These are phyloP conservation scores for Phaeosphaeria sp. DNA, from an alignment of 2,329 filamentous ascomycete species.

Conservation along the genomic window DNA sequence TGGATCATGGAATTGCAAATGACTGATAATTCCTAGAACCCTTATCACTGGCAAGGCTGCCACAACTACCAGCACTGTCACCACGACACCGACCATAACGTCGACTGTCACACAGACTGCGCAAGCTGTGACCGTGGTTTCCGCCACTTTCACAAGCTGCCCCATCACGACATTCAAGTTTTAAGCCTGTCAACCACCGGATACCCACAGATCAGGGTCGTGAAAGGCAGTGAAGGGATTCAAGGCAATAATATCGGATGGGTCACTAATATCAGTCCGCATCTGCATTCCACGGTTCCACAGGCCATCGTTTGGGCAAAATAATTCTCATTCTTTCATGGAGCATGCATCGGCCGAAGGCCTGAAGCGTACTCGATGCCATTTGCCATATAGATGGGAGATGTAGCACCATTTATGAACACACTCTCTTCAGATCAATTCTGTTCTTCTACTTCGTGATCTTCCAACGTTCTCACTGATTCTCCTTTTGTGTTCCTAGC, in stretches of 20 bases:
- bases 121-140: neutral
- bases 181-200: too few species aligned
- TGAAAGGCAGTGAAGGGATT: too few species aligned
- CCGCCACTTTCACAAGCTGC: conserved; percentile 8
- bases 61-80: conserved; percentile 6
- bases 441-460: too few species aligned
- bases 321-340: neutral
- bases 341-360: neutral
- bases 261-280: too few species aligned
- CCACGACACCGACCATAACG: conserved; percentile 3
- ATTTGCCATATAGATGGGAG: neutral
- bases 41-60: conserved; percentile 3
- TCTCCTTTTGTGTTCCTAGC: too few species aligned
- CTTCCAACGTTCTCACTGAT: too few species aligned
- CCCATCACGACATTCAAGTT: neutral
- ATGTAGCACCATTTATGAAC: neutral
- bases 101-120: conserved; percentile 1
- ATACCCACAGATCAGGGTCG: too few species aligned
- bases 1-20: neutral
- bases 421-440: too few species aligned
- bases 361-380: neutral
- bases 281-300: neutral
- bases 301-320: neutral
- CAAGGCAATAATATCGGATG: too few species aligned
- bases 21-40: conserved; percentile 2